These are phyloP conservation scores for Amanita polypyramis DNA, from an alignment of 768 basidiomycete species.

Conservation along the genomic window DNA sequence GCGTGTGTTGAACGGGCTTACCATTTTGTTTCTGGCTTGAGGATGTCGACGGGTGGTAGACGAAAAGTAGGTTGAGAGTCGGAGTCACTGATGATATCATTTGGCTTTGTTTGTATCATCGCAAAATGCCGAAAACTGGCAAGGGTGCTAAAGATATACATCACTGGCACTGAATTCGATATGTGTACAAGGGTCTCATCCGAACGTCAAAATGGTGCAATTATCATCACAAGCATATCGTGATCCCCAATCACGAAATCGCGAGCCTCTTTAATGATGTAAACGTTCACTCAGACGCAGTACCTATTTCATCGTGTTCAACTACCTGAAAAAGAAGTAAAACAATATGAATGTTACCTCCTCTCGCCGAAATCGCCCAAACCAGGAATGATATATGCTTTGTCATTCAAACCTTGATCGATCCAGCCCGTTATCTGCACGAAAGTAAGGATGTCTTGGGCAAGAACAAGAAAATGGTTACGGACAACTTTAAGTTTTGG, in stretches of 20 bases:
- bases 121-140: no score
- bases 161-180: no score
- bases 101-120: neutral
- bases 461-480: slow-evolving; percentile 9
- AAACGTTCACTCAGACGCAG: no score
- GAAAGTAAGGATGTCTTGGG: neutral
- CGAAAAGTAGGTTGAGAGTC: no score
- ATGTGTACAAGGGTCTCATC: no score
- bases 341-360: slow-evolving; percentile 31
- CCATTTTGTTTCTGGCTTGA: slow-evolving; percentile 43
- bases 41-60: slow-evolving; percentile 13
- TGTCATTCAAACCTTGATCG: slow-evolving; percentile 85
- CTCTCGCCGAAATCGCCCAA: slow-evolving; percentile 97
- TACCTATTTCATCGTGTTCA: no score
- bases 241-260: no score
- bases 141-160: no score
- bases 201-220: no score
- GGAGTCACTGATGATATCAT: neutral
- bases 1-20: slow-evolving; percentile 26
- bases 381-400: slow-evolving; percentile 85
- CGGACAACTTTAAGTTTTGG: slow-evolving; percentile 71
- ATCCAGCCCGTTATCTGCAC: slow-evolving; percentile 89
- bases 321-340: no score
- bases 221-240: no score
- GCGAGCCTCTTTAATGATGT: no score